Conservation (phyloP, 768 basidiomycete genomes). For the Coprinopsis sp. region DNA sequence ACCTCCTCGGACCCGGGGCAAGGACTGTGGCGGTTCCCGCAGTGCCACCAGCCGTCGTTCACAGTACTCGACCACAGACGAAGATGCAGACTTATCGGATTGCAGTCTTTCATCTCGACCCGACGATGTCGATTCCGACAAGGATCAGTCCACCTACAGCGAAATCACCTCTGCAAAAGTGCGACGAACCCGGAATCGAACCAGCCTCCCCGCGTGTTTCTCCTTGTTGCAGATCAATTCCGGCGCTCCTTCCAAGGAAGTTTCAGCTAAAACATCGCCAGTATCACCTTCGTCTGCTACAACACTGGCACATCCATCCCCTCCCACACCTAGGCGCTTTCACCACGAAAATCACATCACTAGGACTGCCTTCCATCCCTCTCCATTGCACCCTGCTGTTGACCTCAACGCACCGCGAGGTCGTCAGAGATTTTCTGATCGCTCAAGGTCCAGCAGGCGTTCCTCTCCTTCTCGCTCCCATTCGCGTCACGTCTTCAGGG, state of each 20-base stretch:
- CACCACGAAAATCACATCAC: slow-evolving; percentile 25
- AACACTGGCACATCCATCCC: slow-evolving; percentile 47
- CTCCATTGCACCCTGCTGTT: slow-evolving; percentile 19
- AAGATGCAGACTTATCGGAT: slow-evolving; percentile 39
- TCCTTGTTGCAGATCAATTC: slow-evolving; percentile 59
- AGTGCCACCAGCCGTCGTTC: slow-evolving; percentile 41
- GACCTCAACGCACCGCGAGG: slow-evolving; percentile 48
- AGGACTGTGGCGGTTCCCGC: slow-evolving; percentile 36
- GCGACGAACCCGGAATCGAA: slow-evolving; percentile 59
- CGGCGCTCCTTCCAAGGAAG: slow-evolving; percentile 18
- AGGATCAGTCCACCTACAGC: slow-evolving; percentile 21
- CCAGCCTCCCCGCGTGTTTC: slow-evolving; percentile 72
- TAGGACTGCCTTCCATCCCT: slow-evolving; percentile 17
- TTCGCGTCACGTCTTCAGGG: slow-evolving; percentile 32
- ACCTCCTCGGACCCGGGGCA: slow-evolving; percentile 10
- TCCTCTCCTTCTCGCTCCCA: slow-evolving; percentile 35
- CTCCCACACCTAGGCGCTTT: slow-evolving; percentile 55
- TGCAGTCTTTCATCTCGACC: slow-evolving; percentile 35
- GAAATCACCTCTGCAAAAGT: slow-evolving; percentile 30
- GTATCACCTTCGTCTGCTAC: slow-evolving; percentile 44
- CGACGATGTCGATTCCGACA: slow-evolving; percentile 24
- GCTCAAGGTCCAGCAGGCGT: slow-evolving; percentile 27
- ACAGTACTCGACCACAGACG: slow-evolving; percentile 38
- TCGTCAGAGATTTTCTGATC: slow-evolving; percentile 39
- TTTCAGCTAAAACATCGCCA: slow-evolving; percentile 35